Evolutionary conservation across 2,329 filamentous ascomycete species (phyloP).

Genomic region (Colletotrichum navitas): DNA sequence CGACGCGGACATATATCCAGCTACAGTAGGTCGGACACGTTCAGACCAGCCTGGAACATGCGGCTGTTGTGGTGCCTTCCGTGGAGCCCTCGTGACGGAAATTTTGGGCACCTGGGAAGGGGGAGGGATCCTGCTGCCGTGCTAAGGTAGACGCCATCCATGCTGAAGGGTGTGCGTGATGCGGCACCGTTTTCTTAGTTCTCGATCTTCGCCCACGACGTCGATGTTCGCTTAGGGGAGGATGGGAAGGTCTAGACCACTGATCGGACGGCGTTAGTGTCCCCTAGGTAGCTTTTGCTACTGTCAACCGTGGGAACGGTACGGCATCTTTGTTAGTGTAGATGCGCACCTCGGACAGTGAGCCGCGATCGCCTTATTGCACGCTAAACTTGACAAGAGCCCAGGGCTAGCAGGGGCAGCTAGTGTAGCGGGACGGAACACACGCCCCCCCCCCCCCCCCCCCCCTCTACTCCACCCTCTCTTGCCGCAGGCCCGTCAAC

Average conservation of each 20-base stretch:
- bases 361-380: constrained; percentile 21
- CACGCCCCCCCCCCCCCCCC: constrained; percentile 14
- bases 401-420: constrained; percentile 12
- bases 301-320: neutral
- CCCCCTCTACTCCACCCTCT: neutral
- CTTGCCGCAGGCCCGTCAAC: constrained; percentile 8
- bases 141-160: constrained; percentile 8
- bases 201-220: constrained; percentile 29
- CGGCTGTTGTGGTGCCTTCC: constrained; percentile 31
- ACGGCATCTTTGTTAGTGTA: constrained; percentile 14
- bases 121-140: neutral
- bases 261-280: constrained; percentile 25
- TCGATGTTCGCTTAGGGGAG: constrained; percentile 37
- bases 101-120: constrained; percentile 2
- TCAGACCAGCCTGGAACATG: constrained; percentile 38
- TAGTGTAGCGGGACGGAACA: constrained; percentile 20
- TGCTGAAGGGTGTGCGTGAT: constrained; percentile 1
- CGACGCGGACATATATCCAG: constrained; percentile 36
- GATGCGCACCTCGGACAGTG: constrained; percentile 8
- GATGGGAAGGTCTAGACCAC: constrained; percentile 25
- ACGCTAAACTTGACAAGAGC: constrained; percentile 18
- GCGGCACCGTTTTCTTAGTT: constrained; percentile 11
- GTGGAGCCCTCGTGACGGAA: constrained; percentile 35
- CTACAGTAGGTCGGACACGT: constrained; percentile 34
- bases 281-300: neutral